Percentiles rank a stretch among this genome's conserved stretches.
phyloP scores from a whole-genome alignment of 2,329 filamentous ascomycete species.

The Trichoderma sp. region DNA sequence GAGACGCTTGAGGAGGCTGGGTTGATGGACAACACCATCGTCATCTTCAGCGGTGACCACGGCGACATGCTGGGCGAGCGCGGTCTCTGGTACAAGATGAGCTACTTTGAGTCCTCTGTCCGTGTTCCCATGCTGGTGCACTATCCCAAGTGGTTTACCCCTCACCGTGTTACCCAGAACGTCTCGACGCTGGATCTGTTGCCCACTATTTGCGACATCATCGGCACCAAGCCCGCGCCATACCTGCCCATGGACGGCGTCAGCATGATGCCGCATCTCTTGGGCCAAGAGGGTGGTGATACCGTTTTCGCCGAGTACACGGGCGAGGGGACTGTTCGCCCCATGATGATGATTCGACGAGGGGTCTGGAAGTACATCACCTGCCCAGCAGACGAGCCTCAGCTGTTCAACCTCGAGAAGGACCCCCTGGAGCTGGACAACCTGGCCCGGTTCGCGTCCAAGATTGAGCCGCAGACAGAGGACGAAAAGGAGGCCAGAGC shows the following conservation, averaged over 20 bases:
- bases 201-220: slow-evolving; percentile 83
- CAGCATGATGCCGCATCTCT: slow-evolving; percentile 77
- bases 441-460: slow-evolving; percentile 53
- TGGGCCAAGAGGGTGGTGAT: slow-evolving; percentile 67
- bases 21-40: slow-evolving; percentile 80
- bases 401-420: slow-evolving; percentile 75
- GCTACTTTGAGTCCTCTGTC: slow-evolving; percentile 88
- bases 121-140: slow-evolving; percentile 86
- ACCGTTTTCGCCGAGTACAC: slow-evolving; percentile 96
- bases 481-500: slow-evolving; percentile 50
- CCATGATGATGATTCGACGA: slow-evolving; percentile 91
- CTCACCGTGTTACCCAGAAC: slow-evolving; percentile 77
- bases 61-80: slow-evolving; percentile 96
- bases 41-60: slow-evolving; percentile 92
- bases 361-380: slow-evolving; percentile 89
- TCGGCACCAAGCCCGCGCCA: slow-evolving; percentile 67
- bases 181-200: slow-evolving; percentile 91
- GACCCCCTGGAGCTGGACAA: slow-evolving; percentile 81
- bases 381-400: slow-evolving; percentile 79
- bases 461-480: slow-evolving; percentile 42
- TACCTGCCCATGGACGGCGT: slow-evolving; percentile 83
- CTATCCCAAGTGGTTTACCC: slow-evolving; percentile 72
- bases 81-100: slow-evolving; percentile 97
- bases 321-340: slow-evolving; percentile 85
- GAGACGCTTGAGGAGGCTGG: slow-evolving; percentile 76